Base-by-base conservation (phyloP, 1,139 yeast genomes). In the Geotrichum australiense region DNA sequence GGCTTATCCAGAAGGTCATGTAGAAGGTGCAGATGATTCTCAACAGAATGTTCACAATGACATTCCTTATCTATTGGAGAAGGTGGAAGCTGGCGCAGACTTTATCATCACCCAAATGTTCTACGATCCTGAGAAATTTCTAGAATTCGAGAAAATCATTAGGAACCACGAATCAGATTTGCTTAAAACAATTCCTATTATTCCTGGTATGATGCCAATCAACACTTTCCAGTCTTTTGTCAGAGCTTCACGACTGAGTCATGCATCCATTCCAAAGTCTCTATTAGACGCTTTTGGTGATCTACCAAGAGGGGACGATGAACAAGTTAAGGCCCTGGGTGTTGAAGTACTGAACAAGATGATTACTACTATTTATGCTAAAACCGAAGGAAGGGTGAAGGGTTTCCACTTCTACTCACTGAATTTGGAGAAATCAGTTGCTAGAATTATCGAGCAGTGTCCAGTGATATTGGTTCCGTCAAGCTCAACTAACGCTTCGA, bases 181-280 rank as follows among this genome's bases (percentile, higher is more conserved):
- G 3, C 63, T 72, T 18, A 51, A 63, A 47, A 68, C 68, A 26
- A 64, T 81, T 30, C 75, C 83, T 8, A 66, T 91, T 34, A 73
- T 91, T 39, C 98, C 98, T 0, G 98, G 98, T 1, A 68, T 91
- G 52, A 83, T 91, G 93, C 98, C 99, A n/a, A 80, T 93, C 28
- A 87, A 89, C 54, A 89, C 96, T 2, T 87, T 78, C 60, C 76
- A 78, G 52, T 78, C 89, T 36, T 87, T 91, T 56, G 76, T 81
- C 46, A 76, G 98, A 56, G 94, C 96, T 15, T 78, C 96, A 11
- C 85, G 83, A 57, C 68, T 93, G 45, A 82, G 95, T 18, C 94
- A 87, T 64, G 96, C 97, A 2, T 71, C 82, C 2, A 79, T 91
- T 45, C 98, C 99, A 0, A 59, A 61, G 18, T 44, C 58, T 0